phyloP scores from a whole-genome alignment of 306 rosid species.

The Pterocarpus macrocarpus region DNA sequence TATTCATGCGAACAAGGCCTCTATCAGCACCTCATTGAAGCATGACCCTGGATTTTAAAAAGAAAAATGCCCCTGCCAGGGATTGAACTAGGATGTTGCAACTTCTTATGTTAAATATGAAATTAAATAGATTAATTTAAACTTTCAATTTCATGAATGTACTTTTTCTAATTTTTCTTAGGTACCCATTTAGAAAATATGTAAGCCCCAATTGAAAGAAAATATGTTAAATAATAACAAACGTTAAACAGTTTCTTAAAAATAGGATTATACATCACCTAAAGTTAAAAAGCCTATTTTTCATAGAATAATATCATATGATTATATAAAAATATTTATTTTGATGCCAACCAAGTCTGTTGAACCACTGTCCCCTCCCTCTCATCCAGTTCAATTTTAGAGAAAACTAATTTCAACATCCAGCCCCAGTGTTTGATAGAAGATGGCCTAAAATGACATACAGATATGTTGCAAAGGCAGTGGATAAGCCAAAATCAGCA shows the following conservation, averaged over 20 bases:
- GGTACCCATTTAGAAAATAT: constrained; percentile 12
- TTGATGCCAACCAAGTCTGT: constrained; percentile 19
- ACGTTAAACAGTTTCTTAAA: constrained; percentile 18
- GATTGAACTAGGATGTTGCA: constrained; percentile 26
- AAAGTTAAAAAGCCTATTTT: constrained; percentile 14
- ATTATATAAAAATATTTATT: constrained; percentile 27
- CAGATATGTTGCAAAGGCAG: constrained; percentile 35
- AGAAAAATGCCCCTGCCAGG: neutral
- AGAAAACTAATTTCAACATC: constrained; percentile 33
- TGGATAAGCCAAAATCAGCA: constrained; percentile 21
- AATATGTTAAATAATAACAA: constrained; percentile 6
- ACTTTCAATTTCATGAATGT: neutral
- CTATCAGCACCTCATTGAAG: constrained; percentile 8
- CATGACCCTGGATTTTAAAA: constrained; percentile 7
- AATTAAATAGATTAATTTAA: constrained; percentile 28
- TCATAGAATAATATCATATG: neutral
- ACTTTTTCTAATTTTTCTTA: neutral
- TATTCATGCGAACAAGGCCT: neutral
- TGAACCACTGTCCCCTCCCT: constrained; percentile 28
- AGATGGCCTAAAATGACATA: constrained; percentile 38
- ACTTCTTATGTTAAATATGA: constrained; percentile 3
- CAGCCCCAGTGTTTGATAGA: neutral
- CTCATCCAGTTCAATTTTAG: constrained; percentile 23
- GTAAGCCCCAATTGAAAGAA: constrained; percentile 17
- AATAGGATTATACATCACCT: neutral